Base-by-base conservation (phyloP, 371 early-diverging fungal species). In the Lichtheimia hyalospora region DNA sequence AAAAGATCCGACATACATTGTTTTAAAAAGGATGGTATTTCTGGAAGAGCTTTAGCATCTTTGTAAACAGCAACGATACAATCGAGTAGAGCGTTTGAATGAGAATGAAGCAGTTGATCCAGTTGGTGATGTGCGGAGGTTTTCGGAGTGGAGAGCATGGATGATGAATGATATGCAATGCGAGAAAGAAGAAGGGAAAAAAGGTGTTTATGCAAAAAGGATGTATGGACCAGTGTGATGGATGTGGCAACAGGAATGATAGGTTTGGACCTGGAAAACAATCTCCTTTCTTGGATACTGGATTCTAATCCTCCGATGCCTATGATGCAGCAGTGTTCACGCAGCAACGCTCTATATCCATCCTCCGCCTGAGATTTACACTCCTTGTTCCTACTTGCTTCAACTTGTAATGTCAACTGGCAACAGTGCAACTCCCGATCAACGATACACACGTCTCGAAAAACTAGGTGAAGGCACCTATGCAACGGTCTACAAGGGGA, bases 401-500 rank as follows among this genome's bases (percentile, higher is more conserved):
- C 13, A 23, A 48, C 54, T 27, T 44, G 40, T 16, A 21, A 64
- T 60, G 62, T 51, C 58, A 49, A 54, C 64, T 23, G 42, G 64
- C n/a, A 21, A 21, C 25, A 67, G 64, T 41, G 62, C 53, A 43
- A 70, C 63, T 24, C 75, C 73, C 21, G 73, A 74, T 40, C 65
- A 83, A 57, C 74, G 83, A 54, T 96, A 93, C 77, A 73, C 86
- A 63, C 88, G 90, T 50, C 75, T 90, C 43, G 96, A 96, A 71
- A 96, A 97, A 76, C 86, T 99, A 54, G 98, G 98, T 44, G 98
- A 98, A 82, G 99, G 99, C 40, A 99, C 99, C 28, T 99, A 99
- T 69, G 99, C 98, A 21, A 96, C 93, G 6, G 99, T 99, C n/a
- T 99, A 91, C 85, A 99, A 97, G 83, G 99, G 97, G 62, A 85